These are phyloP conservation scores for Aethionema arabicum DNA, from an alignment of 345 rosid genomes.

Conservation along the genomic window DNA sequence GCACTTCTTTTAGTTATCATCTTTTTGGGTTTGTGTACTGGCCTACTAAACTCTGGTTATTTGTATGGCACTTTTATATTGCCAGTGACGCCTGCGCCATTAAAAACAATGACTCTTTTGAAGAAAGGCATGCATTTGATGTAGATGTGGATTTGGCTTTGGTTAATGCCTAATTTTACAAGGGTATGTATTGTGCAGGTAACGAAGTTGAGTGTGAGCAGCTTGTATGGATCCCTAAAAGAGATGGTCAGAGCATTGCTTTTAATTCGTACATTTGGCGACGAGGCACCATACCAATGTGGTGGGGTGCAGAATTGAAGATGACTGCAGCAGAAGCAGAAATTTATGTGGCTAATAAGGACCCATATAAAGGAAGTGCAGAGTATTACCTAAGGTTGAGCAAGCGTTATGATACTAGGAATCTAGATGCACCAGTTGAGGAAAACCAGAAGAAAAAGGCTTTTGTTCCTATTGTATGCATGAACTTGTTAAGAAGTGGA, in stretches of 20 bases:
- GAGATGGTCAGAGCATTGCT: constrained; percentile 68
- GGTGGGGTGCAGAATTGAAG: constrained; percentile 99
- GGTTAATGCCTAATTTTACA: constrained; percentile 36
- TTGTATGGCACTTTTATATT: constrained; percentile 7
- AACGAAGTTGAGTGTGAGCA: constrained; percentile 99
- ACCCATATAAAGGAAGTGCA: constrained; percentile 90
- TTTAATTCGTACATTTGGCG: constrained; percentile 90
- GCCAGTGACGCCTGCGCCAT: neutral
- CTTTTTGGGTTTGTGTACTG: constrained; percentile 10
- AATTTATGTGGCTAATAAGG: constrained; percentile 81
- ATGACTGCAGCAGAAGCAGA: constrained; percentile 95
- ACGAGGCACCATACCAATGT: constrained; percentile 94
- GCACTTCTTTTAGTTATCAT: constrained; percentile 9
- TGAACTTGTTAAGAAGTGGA: constrained; percentile 84
- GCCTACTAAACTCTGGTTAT: constrained; percentile 13
- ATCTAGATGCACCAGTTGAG: constrained; percentile 52
- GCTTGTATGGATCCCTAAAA: constrained; percentile 90
- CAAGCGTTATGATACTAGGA: constrained; percentile 76
- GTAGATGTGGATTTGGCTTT: constrained; percentile 26
- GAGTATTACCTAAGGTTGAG: constrained; percentile 85
- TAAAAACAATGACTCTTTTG: constrained; percentile 20
- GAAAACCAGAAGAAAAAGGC: constrained; percentile 66
- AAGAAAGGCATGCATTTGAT: constrained; percentile 4
- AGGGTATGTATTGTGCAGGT: constrained; percentile 57
- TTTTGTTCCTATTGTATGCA: constrained; percentile 76